Evolutionary conservation across 345 rosid genomes (phyloP).

Genomic region (Eutrema japonicum): DNA sequence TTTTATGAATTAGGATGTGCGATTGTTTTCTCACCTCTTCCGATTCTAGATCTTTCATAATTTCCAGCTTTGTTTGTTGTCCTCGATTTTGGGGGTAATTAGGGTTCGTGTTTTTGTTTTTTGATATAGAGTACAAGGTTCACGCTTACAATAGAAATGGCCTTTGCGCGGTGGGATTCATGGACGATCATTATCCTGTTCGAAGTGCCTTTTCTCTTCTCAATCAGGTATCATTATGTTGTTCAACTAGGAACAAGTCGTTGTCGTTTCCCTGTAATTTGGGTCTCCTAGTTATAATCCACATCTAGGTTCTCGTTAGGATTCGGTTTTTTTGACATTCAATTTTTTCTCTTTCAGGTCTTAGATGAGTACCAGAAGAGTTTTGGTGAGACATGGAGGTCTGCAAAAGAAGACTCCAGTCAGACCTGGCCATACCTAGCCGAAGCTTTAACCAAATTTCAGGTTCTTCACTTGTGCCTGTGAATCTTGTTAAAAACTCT

Average conservation of each 20-base stretch:
- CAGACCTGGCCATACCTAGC: slow-evolving; percentile 83
- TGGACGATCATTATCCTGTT: slow-evolving; percentile 96
- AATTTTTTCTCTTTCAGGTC: slow-evolving; percentile 50
- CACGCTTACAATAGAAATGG: slow-evolving; percentile 92
- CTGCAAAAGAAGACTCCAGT: slow-evolving; percentile 59
- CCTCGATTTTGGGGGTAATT: slow-evolving; percentile 33
- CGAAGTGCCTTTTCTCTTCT: slow-evolving; percentile 92
- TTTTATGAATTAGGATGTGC: slow-evolving; percentile 1
- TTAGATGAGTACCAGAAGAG: slow-evolving; percentile 90
- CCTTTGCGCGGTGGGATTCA: slow-evolving; percentile 82
- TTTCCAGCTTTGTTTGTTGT: neutral
- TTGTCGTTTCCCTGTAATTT: neutral
- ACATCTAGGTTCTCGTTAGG: neutral
- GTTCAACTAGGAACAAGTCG: neutral
- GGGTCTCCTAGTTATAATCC: neutral
- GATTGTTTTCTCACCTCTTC: neutral
- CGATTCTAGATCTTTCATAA: slow-evolving; percentile 9
- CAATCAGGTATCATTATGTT: slow-evolving; percentile 60
- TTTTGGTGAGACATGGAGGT: slow-evolving; percentile 90
- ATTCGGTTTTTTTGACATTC: slow-evolving; percentile 7
- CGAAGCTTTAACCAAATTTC: slow-evolving; percentile 81
- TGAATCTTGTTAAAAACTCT: slow-evolving; percentile 2
- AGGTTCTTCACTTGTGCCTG: slow-evolving; percentile 50
- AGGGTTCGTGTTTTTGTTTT: slow-evolving; percentile 14
- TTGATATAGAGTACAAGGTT: slow-evolving; percentile 77